Conservation (phyloP, 148 eudicot species). For the Silene uniflora region DNA sequence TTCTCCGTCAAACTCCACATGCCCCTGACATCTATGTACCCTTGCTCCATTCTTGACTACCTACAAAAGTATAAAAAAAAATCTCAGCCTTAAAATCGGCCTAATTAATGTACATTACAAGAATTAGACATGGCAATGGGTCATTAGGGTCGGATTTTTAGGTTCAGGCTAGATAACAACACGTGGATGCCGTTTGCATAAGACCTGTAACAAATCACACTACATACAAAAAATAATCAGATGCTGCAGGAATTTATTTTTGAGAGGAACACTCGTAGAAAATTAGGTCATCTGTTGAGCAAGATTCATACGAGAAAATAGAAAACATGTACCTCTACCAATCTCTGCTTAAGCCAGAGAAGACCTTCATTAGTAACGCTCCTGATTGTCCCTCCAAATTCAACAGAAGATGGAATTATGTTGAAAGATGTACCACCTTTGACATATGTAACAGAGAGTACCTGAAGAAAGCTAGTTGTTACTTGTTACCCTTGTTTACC, state of each 20-base stretch:
- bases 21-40: constrained; percentile 48
- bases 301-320: neutral
- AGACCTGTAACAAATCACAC: neutral
- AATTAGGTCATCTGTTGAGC: neutral
- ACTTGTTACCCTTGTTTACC: constrained; percentile 12
- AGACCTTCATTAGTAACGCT: constrained; percentile 80
- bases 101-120: neutral
- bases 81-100: neutral
- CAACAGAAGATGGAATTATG: constrained; percentile 57
- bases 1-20: constrained; percentile 37
- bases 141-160: neutral
- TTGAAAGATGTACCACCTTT: constrained; percentile 55
- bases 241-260: neutral
- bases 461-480: constrained; percentile 44
- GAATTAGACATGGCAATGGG: neutral
- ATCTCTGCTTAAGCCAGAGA: constrained; percentile 44
- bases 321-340: constrained; percentile 54
- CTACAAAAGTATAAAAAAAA: constrained; percentile 23
- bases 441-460: constrained; percentile 72
- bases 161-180: neutral
- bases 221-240: neutral
- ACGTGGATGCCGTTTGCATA: neutral
- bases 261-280: neutral
- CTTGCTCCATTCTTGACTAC: constrained; percentile 60
- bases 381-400: constrained; percentile 74